phyloP scores from a whole-genome alignment of 1,139 yeast genomes.

The Diutina ranongensis region DNA sequence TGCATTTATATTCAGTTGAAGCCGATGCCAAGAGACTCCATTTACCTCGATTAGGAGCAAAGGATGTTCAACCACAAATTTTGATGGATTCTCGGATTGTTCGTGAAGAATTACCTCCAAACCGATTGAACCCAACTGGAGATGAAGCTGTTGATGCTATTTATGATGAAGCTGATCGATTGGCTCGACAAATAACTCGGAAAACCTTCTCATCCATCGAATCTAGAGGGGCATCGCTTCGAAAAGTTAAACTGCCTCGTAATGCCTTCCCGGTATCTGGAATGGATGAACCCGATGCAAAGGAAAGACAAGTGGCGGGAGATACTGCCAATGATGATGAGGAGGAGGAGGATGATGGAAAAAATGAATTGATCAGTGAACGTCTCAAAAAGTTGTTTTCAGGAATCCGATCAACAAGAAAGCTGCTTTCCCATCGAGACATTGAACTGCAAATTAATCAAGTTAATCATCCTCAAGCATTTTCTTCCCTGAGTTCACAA shows the following conservation, averaged over 20 bases:
- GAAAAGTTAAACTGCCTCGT: conserved; percentile 41
- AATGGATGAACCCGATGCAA: conserved; percentile 51
- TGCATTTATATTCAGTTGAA: conserved; percentile 61
- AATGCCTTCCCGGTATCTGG: conserved; percentile 74
- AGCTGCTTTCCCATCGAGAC: conserved; percentile 2
- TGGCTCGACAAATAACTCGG: background rate
- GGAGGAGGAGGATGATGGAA: conserved; percentile 7
- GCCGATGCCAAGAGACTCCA: conserved; percentile 47
- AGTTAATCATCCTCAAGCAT: background rate
- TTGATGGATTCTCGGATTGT: conserved; percentile 70
- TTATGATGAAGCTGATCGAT: background rate
- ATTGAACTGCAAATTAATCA: conserved; percentile 5
- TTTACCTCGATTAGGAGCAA: conserved; percentile 54
- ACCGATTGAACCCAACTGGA: background rate
- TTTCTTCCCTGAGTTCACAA: background rate
- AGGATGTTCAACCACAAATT: conserved; percentile 72
- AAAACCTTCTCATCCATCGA: conserved; percentile 1
- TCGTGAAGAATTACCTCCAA: conserved; percentile 16
- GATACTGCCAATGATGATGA: conserved; percentile 11
- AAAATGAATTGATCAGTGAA: background rate
- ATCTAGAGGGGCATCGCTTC: conserved; percentile 9
- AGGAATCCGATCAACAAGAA: background rate
- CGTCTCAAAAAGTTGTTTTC: background rate
- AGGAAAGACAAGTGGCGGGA: conserved; percentile 47
- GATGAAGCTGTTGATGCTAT: conserved; percentile 1